Base-by-base conservation (phyloP, 108 stramenopile genomes). In the Conticribra guillardii region DNA sequence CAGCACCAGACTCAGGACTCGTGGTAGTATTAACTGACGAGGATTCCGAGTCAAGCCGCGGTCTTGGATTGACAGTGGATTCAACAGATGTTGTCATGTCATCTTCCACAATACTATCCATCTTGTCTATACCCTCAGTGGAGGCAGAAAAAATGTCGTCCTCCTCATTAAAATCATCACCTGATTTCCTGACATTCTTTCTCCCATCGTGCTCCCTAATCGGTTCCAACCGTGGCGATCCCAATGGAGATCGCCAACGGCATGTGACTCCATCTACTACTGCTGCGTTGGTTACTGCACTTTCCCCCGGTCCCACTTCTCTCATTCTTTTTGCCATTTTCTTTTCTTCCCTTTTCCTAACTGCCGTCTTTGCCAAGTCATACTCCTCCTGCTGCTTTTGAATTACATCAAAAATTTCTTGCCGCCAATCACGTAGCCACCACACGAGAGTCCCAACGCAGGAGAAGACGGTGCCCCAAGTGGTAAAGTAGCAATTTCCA, bases 351-450 rank as follows among this genome's bases (percentile, higher is more conserved):
- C 55, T 60, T 31, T 54, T 80, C 74, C 50, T 71, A 37, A 74
- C 80, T 74, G 71, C 71, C 68, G 19, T 60, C 57, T 81, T 84
- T 56, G 73, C 64, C 52, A 21, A 48, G 63, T 82, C 80, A 76
- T 87, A 64, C 74, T 71, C 71, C 69, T 79, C 51, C 77, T 72
- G 62, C 59, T 85, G 75, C 59, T 81, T 57, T 29, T 76, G 22
- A 44, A 89, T 57, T 2, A 77, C 64, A 27, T 56, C 54, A 56
- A 84, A 85, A 30, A 92, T 74, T 26, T 57, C 51, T 41, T 64
- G 49, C 4, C 91, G 81, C 72, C 83, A 88, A 46, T 92, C 87
- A 54, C 84, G 79, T 32, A 88, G 46, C 71, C 85, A 89, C 83
- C 60, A 86, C n/a, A 84, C 48, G 22, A 78, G 74, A 9, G 83